phyloP scores from a whole-genome alignment of 2,329 filamentous ascomycete species.

The Neofusicoccum kwambonambiense region DNA sequence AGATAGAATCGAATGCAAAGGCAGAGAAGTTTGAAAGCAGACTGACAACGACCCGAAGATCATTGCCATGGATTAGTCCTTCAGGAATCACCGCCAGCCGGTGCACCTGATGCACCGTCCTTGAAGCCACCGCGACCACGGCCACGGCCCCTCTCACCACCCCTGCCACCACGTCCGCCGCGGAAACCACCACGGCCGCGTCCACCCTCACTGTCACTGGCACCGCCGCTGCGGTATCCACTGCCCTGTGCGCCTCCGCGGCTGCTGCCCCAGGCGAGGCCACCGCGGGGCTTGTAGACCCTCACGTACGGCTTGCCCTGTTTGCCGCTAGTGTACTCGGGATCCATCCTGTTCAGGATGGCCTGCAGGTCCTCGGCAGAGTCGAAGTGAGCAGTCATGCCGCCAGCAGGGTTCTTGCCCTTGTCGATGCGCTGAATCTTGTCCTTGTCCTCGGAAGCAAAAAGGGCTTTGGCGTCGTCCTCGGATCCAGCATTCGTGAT shows the following conservation, averaged over 20 bases:
- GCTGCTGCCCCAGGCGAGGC: slow-evolving; percentile 55
- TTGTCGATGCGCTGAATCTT: slow-evolving; percentile 72
- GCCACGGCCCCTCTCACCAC: slow-evolving; percentile 32
- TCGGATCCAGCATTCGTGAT: slow-evolving; percentile 82
- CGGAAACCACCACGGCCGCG: slow-evolving; percentile 51
- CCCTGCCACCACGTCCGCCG: slow-evolving; percentile 51
- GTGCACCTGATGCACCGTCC: slow-evolving; percentile 3
- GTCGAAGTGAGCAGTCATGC: slow-evolving; percentile 85
- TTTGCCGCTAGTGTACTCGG: slow-evolving; percentile 72
- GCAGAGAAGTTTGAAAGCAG: slow-evolving; percentile 6
- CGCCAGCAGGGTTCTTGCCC: slow-evolving; percentile 58
- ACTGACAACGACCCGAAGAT: not conserved
- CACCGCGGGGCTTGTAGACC: slow-evolving; percentile 67
- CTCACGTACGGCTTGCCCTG: slow-evolving; percentile 79
- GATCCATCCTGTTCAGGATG: slow-evolving; percentile 71
- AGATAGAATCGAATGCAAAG: slow-evolving; percentile 15
- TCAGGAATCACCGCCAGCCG: slow-evolving; percentile 14
- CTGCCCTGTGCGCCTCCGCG: slow-evolving; percentile 64
- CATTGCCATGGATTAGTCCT: not conserved
- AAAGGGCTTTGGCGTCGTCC: slow-evolving; percentile 78
- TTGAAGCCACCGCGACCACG: slow-evolving; percentile 28
- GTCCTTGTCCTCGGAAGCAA: slow-evolving; percentile 75
- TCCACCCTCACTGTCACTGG: slow-evolving; percentile 72
- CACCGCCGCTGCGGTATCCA: slow-evolving; percentile 82
- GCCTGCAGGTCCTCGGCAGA: slow-evolving; percentile 75